Evolutionary conservation across 257 asterid genomes (phyloP).

Genomic region (Coffea canephora): DNA sequence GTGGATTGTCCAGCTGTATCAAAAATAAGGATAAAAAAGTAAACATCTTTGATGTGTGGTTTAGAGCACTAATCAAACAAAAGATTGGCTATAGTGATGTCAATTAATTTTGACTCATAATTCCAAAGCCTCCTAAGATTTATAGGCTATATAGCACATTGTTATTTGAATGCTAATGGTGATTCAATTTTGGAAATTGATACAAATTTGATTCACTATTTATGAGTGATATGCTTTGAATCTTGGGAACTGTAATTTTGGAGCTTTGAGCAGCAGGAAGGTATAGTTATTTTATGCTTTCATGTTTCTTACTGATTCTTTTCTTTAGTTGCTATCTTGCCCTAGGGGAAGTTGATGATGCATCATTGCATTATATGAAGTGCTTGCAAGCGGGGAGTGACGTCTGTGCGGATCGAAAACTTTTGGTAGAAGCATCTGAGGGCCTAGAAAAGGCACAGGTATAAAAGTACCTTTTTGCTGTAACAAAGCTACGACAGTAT

Average conservation of each 20-base stretch:
- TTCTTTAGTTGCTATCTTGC: slow-evolving; percentile 85
- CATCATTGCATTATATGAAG: slow-evolving; percentile 66
- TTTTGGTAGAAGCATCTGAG: slow-evolving; percentile 83
- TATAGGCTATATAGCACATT: not conserved
- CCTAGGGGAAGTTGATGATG: slow-evolving; percentile 82
- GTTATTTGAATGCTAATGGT: not conserved
- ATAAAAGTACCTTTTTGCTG: not conserved
- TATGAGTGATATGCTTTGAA: not conserved
- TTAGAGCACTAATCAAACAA: not conserved
- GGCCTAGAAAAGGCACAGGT: slow-evolving; percentile 88
- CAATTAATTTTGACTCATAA: not conserved
- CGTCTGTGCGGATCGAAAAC: slow-evolving; percentile 60
- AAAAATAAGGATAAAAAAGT: not conserved
- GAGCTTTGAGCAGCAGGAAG: not conserved
- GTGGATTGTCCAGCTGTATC: not conserved
- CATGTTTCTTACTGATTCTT: slow-evolving; percentile 1
- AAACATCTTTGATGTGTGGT: not conserved
- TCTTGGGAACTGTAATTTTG: not conserved
- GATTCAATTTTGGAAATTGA: not conserved
- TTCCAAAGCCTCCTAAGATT: not conserved
- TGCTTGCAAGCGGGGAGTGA: slow-evolving; percentile 83
- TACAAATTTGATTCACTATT: not conserved
- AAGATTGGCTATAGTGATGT: not conserved
- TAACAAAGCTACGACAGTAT: not conserved
- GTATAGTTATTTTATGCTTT: not conserved